Base-by-base conservation (phyloP, 192 early-diverging fungal species). In the Haplosporangium gracile region DNA sequence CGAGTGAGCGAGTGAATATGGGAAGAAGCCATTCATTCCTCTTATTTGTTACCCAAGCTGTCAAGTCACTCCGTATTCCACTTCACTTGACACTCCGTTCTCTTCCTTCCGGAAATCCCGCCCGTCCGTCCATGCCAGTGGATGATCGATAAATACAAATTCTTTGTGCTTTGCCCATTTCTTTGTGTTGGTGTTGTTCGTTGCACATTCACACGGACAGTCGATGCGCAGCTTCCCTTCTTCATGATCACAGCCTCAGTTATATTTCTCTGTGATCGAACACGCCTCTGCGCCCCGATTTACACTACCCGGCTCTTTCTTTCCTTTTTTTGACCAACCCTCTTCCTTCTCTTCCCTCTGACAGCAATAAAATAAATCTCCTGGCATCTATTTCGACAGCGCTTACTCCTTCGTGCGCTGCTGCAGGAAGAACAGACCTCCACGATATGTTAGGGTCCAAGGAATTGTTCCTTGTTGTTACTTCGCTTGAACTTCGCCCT, bases 401-500 rank as follows among this genome's bases (percentile, higher is more conserved):
- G 13, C 11, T 45, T 45, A 13, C 43, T 45, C 13, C 11, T 13
- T 13, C 43, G 43, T 45, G 43, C 43, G 43, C 43, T 45, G 10
- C 2, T 60, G n/a, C 60, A 26, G 26, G 8, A 65, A 16, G 11
- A 65, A 65, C 26, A 13, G 2, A 13, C 43, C 60, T 32, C 29
- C 60, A 29, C 29, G 26, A 32, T 65, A 26, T 16, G 16, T 65
- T 32, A 65, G 60, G 0, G 11, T 15, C 26, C 0, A 15, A 15
- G 7, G 60, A 65, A 65, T 15, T 29, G 13, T 32, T 65, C 29
- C 4, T 13, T 65, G 32, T 13, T 65, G 32, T 15, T 29, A 15
- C 60, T 65, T 65, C 26, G 60, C 60, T 65, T 32, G 60, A 63
- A 26, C 60, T 65, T 32, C 60, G 26, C 60, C 55, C 60, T 65